These are phyloP conservation scores for Neckera pumila DNA, from an alignment of 225 moss, liverwort and hornwort species.

Conservation along the genomic window DNA sequence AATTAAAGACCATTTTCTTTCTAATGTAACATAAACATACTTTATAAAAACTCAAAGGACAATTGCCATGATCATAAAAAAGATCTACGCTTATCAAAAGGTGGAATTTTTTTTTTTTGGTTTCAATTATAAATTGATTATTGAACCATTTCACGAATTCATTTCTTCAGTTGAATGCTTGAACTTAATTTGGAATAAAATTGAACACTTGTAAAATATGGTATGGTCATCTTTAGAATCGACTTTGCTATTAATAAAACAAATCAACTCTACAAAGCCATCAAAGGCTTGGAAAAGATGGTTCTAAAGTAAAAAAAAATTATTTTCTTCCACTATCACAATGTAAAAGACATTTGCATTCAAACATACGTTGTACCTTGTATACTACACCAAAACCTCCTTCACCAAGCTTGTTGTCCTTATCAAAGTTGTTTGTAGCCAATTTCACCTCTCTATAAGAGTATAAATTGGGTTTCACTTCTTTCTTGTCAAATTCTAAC, in stretches of 20 bases:
- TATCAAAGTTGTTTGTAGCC: not conserved
- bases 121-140: not conserved
- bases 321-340: not conserved
- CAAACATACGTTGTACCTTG: not conserved
- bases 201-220: no score
- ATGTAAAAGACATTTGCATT: not conserved
- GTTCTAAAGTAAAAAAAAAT: no score
- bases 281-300: no score
- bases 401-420: not conserved
- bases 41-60: rapidly evolving
- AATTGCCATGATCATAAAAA: not conserved
- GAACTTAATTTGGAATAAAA: no score
- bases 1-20: not conserved
- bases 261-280: no score
- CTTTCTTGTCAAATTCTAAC: not conserved
- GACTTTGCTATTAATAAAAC: no score
- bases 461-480: not conserved
- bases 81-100: not conserved
- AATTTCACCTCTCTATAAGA: not conserved
- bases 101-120: rapidly evolving
- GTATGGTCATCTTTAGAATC: no score
- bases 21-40: no score
- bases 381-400: not conserved
- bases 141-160: not conserved
- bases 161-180: no score